Conservation (phyloP, 352 stramenopile species). For the Phytophthora cryptogea region DNA sequence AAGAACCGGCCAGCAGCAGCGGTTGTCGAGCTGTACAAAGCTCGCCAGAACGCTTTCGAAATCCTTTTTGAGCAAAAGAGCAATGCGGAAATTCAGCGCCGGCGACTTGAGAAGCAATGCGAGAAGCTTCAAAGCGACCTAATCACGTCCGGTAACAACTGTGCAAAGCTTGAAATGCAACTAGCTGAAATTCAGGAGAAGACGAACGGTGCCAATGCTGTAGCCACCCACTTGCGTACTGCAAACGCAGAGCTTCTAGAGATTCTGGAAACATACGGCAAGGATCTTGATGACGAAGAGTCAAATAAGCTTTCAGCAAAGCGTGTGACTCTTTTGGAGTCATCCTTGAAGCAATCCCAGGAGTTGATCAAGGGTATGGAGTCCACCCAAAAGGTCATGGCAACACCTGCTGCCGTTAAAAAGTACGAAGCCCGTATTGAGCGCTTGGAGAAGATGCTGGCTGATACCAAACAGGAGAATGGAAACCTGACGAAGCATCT, state of each 20-base stretch:
- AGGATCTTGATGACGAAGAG: constrained; percentile 45
- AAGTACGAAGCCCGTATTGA: constrained; percentile 57
- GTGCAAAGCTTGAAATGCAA: constrained; percentile 52
- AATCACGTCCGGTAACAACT: constrained; percentile 48
- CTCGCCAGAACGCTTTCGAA: constrained; percentile 64
- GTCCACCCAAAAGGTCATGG: constrained; percentile 36
- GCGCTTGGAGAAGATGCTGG: constrained; percentile 50
- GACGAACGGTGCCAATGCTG: constrained; percentile 40
- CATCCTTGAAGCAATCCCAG: constrained; percentile 52
- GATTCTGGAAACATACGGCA: constrained; percentile 69
- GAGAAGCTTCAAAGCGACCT: constrained; percentile 56
- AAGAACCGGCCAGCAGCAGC: constrained; percentile 45
- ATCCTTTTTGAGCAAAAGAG: constrained; percentile 62
- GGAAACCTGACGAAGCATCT: constrained; percentile 59
- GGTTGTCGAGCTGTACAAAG: constrained; percentile 58
- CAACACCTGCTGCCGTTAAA: constrained; percentile 45
- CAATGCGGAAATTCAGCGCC: constrained; percentile 53
- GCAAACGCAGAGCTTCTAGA: constrained; percentile 65
- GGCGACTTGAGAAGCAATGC: constrained; percentile 52
- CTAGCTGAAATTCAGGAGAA: constrained; percentile 50
- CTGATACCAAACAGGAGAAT: constrained; percentile 49
- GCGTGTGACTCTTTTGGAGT: constrained; percentile 49
- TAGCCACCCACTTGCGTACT: constrained; percentile 49
- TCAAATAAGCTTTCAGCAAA: constrained; percentile 30
- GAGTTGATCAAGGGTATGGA: constrained; percentile 53